Evolutionary conservation across 2,329 filamentous ascomycete genomes (phyloP).

Genomic region (Beauveria rudraprayagi): DNA sequence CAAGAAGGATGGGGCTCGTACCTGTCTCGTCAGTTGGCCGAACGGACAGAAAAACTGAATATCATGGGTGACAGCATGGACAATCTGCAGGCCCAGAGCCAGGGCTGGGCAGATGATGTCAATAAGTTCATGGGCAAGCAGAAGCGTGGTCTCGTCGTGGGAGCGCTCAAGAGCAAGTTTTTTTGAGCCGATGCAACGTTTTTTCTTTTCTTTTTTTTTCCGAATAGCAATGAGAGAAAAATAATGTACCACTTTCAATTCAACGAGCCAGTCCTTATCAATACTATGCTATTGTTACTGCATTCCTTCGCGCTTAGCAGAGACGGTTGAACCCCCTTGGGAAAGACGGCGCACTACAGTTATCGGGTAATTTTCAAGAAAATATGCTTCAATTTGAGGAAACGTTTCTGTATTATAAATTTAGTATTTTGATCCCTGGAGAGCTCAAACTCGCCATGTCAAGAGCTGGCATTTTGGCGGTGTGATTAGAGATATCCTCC

Average conservation of each 20-base stretch:
- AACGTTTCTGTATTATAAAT: no score
- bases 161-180: conserved; percentile 56
- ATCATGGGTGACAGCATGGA: conserved; percentile 82
- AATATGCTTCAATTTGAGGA: no score
- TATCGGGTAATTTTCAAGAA: no score
- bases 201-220: not conserved
- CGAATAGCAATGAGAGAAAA: not conserved
- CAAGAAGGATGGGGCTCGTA: conserved; percentile 69
- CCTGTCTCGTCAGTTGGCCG: conserved; percentile 77
- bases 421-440: no score
- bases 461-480: not conserved
- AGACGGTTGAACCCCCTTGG: no score
- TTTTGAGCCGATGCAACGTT: conserved; percentile 18
- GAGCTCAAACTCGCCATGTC: no score
- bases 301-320: no score
- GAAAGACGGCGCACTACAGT: no score
- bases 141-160: conserved; percentile 76
- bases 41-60: conserved; percentile 80
- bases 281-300: no score
- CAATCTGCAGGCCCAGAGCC: conserved; percentile 69
- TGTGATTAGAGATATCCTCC: not conserved
- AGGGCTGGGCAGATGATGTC: conserved; percentile 79
- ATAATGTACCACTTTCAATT: no score
- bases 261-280: no score
- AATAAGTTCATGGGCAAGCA: conserved; percentile 80